Conservation (phyloP, 2,329 filamentous ascomycete genomes). For the Byssothecium circinans region DNA sequence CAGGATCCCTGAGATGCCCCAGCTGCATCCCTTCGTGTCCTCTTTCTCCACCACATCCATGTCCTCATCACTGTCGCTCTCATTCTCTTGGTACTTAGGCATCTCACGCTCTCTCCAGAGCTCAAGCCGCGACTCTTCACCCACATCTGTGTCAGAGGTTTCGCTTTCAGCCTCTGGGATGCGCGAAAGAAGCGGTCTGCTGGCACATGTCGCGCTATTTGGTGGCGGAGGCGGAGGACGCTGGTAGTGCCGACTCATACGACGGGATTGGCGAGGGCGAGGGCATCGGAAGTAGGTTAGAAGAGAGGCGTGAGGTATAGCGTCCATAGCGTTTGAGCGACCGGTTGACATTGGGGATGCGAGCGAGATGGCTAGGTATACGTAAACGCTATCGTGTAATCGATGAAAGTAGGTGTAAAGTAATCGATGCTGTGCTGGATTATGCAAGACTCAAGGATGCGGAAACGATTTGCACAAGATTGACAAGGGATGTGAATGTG, state of each 20-base stretch:
- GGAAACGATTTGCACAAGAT: background rate
- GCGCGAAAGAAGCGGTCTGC: slow-evolving; percentile 1
- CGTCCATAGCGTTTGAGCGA: slow-evolving; percentile 7
- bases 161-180: slow-evolving; percentile 5
- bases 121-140: slow-evolving; percentile 15
- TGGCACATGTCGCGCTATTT: background rate
- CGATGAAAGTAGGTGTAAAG: background rate
- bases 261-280: background rate
- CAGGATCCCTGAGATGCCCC: background rate
- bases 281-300: slow-evolving; percentile 16
- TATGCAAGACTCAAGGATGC: slow-evolving; percentile 9
- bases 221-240: background rate
- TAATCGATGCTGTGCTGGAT: background rate
- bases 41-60: background rate
- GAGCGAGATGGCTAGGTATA: background rate
- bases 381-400: background rate
- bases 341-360: slow-evolving; percentile 2
- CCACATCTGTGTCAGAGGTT: background rate
- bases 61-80: slow-evolving; percentile 1
- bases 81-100: background rate
- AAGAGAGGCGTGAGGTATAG: slow-evolving; percentile 16
- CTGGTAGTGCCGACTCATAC: background rate
- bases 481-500: background rate
- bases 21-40: background rate
- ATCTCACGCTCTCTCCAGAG: slow-evolving; percentile 12